phyloP scores from a whole-genome alignment of 768 basidiomycete genomes.

The Tylopilus sp. region DNA sequence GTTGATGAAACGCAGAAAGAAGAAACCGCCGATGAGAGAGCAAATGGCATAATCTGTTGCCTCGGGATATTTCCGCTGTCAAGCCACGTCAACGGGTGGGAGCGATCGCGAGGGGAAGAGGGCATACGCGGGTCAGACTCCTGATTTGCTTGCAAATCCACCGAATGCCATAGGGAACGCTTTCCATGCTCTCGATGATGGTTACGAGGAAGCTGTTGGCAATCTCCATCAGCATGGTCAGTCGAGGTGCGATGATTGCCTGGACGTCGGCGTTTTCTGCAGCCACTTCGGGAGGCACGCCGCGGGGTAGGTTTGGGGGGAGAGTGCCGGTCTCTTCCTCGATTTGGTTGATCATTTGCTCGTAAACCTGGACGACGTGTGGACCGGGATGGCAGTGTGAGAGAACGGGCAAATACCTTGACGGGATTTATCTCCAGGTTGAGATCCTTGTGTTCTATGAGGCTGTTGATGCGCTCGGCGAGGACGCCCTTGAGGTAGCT shows the following conservation, averaged over 20 bases:
- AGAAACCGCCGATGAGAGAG: slow-evolving; percentile 98
- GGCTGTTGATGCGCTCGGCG: slow-evolving; percentile 95
- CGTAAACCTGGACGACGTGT: slow-evolving; percentile 72
- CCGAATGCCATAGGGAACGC: slow-evolving; percentile 96
- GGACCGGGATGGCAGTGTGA: neutral
- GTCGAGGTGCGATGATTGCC: slow-evolving; percentile 93
- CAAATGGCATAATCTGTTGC: slow-evolving; percentile 98
- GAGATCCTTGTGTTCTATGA: slow-evolving; percentile 99
- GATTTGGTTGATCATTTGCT: slow-evolving; percentile 99
- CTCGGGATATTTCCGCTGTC: slow-evolving; percentile 96
- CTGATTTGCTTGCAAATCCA: slow-evolving; percentile 99
- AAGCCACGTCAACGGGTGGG: slow-evolving; percentile 7
- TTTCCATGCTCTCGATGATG: slow-evolving; percentile 98
- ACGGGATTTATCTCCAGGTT: slow-evolving; percentile 99
- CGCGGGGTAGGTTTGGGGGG: slow-evolving; percentile 87
- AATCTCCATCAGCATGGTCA: slow-evolving; percentile 99
- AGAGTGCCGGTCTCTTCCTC: slow-evolving; percentile 94
- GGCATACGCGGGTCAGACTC: slow-evolving; percentile 84
- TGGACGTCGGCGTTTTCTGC: slow-evolving; percentile 94
- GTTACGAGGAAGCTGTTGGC: slow-evolving; percentile 96
- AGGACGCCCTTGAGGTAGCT: slow-evolving; percentile 97
- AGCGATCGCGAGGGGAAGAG: neutral
- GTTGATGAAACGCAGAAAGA: slow-evolving; percentile 99
- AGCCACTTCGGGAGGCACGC: slow-evolving; percentile 92
- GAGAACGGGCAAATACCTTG: slow-evolving; percentile 54